A percentile compares a stretch with the other conserved stretches of the same genome.
Conservation (phyloP, 2,329 filamentous ascomycete genomes). For the Xylariales sp. region DNA sequence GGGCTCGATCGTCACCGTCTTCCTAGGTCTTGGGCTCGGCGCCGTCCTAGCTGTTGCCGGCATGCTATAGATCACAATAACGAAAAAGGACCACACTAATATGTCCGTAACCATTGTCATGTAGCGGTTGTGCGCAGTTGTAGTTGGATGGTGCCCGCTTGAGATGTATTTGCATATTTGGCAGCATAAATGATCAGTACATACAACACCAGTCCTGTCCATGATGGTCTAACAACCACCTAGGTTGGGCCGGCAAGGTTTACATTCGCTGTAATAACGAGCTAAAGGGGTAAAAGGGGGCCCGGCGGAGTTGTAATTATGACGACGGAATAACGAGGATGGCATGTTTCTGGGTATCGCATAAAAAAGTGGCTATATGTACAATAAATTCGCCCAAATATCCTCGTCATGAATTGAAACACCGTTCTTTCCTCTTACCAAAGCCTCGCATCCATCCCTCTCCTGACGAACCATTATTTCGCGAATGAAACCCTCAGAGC, state of each 20-base stretch:
- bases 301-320: not conserved
- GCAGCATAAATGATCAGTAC: not conserved
- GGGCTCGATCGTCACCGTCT: constrained; percentile 46
- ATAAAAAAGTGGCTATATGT: constrained; percentile 4
- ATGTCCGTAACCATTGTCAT: not conserved
- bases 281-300: not conserved
- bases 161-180: not conserved
- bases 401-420: not conserved
- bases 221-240: not conserved
- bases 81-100: not conserved
- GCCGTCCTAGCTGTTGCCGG: constrained; percentile 46
- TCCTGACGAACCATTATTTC: not conserved
- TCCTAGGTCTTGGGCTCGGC: constrained; percentile 47
- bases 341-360: constrained; percentile 1
- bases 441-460: not conserved
- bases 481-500: not conserved
- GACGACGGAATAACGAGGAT: not conserved
- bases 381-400: constrained; percentile 9
- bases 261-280: not conserved
- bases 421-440: not conserved
- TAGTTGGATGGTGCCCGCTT: not conserved
- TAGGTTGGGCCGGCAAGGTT: not conserved
- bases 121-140: not conserved
- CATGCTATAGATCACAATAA: constrained; percentile 40
- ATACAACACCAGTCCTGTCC: not conserved